Evolutionary conservation across 2,329 filamentous ascomycete species (phyloP), one percentile per base, ranked within the genome.

Genomic region (Simplicillium sp.): DNA sequence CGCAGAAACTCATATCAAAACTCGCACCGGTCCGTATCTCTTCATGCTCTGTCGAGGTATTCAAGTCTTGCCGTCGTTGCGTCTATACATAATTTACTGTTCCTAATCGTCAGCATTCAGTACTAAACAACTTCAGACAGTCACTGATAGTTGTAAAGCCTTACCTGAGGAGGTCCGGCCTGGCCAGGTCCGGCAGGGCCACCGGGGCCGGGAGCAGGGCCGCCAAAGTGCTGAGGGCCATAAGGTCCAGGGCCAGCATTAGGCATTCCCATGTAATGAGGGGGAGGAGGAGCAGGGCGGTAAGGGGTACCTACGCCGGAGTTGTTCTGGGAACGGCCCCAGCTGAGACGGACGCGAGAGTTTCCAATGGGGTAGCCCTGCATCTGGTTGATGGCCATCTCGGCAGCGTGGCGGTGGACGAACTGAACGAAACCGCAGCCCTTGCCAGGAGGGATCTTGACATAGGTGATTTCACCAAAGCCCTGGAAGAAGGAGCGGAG

Each of bases 341-440:
- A 98, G 62, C 87, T 95, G 51, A 98, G 77, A 56, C 92, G 88
- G 45, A 98, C 92, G 50, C 92, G 88, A 36, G 90, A 97, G 75
- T 98, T 98, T 42, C 92, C 92, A 56, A 98, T 98, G 17, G 92
- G 92, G 62, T 98, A 98, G 46, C 92, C 92, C 68, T 98, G 92
- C 92, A 98, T 98, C 69, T 98, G 92, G 70, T 98, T 98, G 77
- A 98, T 98, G 52, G 92, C 92, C 92, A 98, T 98, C 71, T 98
- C 92, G 12, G 92, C 92, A 40, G 92, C 92, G 58, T 98, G 92
- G 51, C 92, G 88, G 70, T 98, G 92, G 43, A 98, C 92, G 55
- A 98, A 98, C 67, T 98, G 92, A 44, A 98, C 92, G 60, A 98
- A 98, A 44, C 92, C 92, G 58, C 92, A 98, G 53, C 92, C 92